These are phyloP conservation scores for Jaapia argillacea DNA, from an alignment of 768 basidiomycete species.

Conservation along the genomic window DNA sequence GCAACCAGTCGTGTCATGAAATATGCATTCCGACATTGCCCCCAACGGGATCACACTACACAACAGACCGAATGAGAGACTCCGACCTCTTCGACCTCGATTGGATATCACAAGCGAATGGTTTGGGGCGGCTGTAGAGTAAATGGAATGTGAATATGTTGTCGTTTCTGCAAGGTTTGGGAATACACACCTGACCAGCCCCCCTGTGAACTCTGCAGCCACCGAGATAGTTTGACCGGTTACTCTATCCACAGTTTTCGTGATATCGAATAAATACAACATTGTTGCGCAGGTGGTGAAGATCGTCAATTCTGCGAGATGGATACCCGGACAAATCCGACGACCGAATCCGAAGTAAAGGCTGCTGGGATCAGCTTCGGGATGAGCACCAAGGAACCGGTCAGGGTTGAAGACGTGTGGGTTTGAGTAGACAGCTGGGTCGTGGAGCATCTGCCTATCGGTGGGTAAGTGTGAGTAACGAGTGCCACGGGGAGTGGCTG, in stretches of 20 bases:
- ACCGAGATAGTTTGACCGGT: background rate
- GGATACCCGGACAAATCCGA: slow-evolving; percentile 14
- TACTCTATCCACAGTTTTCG: background rate
- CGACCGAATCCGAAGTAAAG: slow-evolving; percentile 11
- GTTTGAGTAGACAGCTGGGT: slow-evolving; percentile 9
- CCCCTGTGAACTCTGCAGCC: background rate
- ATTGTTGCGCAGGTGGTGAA: slow-evolving; percentile 10
- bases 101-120: too few relatives aligned
- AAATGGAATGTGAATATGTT: too few relatives aligned
- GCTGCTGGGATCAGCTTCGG: slow-evolving; percentile 1
- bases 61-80: too few relatives aligned
- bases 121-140: too few relatives aligned
- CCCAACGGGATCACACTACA: too few relatives aligned
- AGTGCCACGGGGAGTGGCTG: background rate
- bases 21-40: too few relatives aligned
- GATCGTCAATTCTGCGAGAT: slow-evolving; percentile 10
- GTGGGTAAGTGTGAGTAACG: background rate
- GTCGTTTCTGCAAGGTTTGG: too few relatives aligned
- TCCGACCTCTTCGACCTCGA: too few relatives aligned
- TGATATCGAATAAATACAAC: slow-evolving; percentile 5
- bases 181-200: background rate
- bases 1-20: too few relatives aligned
- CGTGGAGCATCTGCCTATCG: slow-evolving; percentile 10
- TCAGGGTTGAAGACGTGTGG: slow-evolving; percentile 12
- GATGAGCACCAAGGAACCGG: slow-evolving; percentile 4